phyloP scores from a whole-genome alignment of 2,329 filamentous ascomycete species.

The Trichoderma cornu-damae region DNA sequence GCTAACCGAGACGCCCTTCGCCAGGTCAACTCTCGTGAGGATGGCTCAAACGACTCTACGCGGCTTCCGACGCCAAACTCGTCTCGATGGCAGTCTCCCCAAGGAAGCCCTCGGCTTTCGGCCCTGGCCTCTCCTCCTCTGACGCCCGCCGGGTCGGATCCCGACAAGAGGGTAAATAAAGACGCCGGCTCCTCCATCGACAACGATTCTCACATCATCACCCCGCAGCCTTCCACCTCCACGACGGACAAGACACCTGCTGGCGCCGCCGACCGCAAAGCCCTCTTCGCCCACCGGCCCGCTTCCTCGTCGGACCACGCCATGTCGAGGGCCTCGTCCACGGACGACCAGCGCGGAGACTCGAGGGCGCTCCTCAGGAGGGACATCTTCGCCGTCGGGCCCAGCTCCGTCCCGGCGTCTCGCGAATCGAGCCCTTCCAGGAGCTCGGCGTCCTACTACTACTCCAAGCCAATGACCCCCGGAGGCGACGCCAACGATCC shows the following conservation, averaged over 20 bases:
- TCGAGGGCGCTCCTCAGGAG: slow-evolving; percentile 42
- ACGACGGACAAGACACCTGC: slow-evolving; percentile 47
- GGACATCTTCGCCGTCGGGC: slow-evolving; percentile 49
- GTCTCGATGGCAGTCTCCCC: slow-evolving; percentile 60
- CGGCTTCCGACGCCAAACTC: slow-evolving; percentile 61
- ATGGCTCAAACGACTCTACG: slow-evolving; percentile 55
- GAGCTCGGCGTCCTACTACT: slow-evolving; percentile 56
- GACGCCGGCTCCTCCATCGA: slow-evolving; percentile 35
- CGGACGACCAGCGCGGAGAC: slow-evolving; percentile 34
- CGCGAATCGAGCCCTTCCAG: slow-evolving; percentile 62
- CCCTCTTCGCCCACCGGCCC: slow-evolving; percentile 39
- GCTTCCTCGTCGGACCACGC: slow-evolving; percentile 40
- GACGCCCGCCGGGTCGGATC: slow-evolving; percentile 71
- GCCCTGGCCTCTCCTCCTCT: slow-evolving; percentile 83
- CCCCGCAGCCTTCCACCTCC: slow-evolving; percentile 60
- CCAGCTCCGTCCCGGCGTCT: slow-evolving; percentile 52
- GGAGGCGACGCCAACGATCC: slow-evolving; percentile 77
- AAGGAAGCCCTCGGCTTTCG: slow-evolving; percentile 60
- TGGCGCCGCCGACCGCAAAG: slow-evolving; percentile 38
- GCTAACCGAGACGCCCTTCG: slow-evolving; percentile 27
- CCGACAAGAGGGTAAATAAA: slow-evolving; percentile 30
- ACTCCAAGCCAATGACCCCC: slow-evolving; percentile 72
- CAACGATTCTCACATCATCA: slow-evolving; percentile 49
- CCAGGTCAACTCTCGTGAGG: slow-evolving; percentile 58
- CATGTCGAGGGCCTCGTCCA: slow-evolving; percentile 40